phyloP scores from a whole-genome alignment of 2,329 filamentous ascomycete species.

The Grosmannia clavigera region DNA sequence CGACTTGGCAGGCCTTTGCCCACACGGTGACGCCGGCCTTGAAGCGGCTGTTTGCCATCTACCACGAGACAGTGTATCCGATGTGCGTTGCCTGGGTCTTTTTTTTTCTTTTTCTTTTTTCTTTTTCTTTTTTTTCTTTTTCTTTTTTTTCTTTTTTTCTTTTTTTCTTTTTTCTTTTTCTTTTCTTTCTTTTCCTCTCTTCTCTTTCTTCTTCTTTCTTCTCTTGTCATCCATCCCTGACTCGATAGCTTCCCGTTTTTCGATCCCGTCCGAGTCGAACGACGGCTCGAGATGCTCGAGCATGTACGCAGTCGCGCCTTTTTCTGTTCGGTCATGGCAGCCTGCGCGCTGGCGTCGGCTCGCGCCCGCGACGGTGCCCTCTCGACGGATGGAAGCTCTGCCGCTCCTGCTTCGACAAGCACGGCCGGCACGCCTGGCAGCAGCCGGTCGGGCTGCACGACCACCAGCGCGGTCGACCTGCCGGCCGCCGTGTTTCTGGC shows the following conservation, averaged over 20 bases:
- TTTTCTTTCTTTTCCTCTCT: background rate
- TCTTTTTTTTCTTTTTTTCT: background rate
- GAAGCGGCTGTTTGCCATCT: constrained; percentile 10
- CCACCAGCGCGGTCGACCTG: constrained; percentile 2
- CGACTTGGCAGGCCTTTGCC: constrained; percentile 13
- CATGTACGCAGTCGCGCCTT: constrained; percentile 15
- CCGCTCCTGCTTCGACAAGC: too few relatives aligned
- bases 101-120: too few relatives aligned
- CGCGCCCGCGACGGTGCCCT: constrained; percentile 14
- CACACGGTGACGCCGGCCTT: constrained; percentile 12
- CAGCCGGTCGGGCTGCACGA: background rate
- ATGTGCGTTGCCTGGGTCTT: constrained; percentile 4
- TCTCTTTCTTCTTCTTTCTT: background rate
- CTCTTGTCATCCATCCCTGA: too few relatives aligned
- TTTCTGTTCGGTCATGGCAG: constrained; percentile 17
- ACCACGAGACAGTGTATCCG: constrained; percentile 15
- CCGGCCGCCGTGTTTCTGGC: constrained; percentile 15
- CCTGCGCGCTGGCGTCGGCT: constrained; percentile 13
- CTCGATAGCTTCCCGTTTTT: constrained; percentile 14
- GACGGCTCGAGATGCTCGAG: constrained; percentile 12
- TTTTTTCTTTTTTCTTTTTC: too few relatives aligned
- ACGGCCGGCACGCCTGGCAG: background rate
- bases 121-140: background rate
- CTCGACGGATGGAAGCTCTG: background rate
- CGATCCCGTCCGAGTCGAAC: constrained; percentile 10